Evolutionary conservation across 257 asterid genomes (phyloP).

Genomic region (Scutellaria barbata): DNA sequence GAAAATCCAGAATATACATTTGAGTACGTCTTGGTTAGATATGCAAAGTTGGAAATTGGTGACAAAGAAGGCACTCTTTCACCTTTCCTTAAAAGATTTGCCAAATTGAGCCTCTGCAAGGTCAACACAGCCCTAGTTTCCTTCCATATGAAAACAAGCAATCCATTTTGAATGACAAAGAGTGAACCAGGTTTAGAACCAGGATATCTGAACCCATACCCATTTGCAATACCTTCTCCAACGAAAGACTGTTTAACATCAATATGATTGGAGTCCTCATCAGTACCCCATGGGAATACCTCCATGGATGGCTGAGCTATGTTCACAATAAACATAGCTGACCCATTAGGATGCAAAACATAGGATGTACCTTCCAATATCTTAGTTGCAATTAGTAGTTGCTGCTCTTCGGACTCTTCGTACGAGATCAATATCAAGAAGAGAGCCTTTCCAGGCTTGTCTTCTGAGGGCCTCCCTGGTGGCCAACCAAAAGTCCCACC

Average conservation of each 20-base stretch:
- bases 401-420: conserved; percentile 71
- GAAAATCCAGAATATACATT: conserved; percentile 82
- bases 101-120: conserved; percentile 74
- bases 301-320: conserved; percentile 61
- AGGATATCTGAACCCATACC: conserved; percentile 91
- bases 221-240: conserved; percentile 91
- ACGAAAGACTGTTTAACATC: conserved; percentile 57
- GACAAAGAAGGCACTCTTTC: conserved; percentile 74
- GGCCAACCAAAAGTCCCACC: conserved; percentile 98
- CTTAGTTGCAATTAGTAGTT: conserved; percentile 71
- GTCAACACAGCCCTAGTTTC: conserved; percentile 79
- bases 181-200: conserved; percentile 93
- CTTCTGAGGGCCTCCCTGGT: conserved; percentile 68
- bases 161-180: conserved; percentile 64
- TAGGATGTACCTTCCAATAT: conserved; percentile 86
- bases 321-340: conserved; percentile 85
- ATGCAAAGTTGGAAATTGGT: conserved; percentile 81
- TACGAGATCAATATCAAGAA: conserved; percentile 79
- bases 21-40: conserved; percentile 78
- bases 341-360: conserved; percentile 90
- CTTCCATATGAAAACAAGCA: conserved; percentile 80
- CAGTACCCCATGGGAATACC: conserved; percentile 71
- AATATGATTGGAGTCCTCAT: conserved; percentile 39
- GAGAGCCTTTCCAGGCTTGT: conserved; percentile 81
- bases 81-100: conserved; percentile 74